Evolutionary conservation across 495 filamentous ascomycete genomes (phyloP).

Genomic region (Penicillium canescens): DNA sequence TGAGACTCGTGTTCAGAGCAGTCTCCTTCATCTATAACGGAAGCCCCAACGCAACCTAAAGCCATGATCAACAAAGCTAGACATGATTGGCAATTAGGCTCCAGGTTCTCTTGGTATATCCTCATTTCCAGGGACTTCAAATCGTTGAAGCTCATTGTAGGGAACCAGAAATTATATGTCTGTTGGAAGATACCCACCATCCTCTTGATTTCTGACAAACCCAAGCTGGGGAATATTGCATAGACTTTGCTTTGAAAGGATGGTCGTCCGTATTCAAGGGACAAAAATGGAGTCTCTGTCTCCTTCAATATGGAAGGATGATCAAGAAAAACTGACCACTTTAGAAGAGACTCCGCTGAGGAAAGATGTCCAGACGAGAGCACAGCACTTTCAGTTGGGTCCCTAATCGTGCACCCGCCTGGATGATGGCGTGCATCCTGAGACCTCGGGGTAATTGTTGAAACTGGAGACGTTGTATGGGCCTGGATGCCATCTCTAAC

Average conservation of each 20-base stretch:
- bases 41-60: slow-evolving; percentile 8
- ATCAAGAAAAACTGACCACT: slow-evolving; percentile 5
- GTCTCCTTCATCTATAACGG: not conserved
- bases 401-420: not conserved
- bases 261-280: slow-evolving; percentile 1
- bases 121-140: not conserved
- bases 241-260: slow-evolving; percentile 3
- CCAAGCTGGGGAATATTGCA: slow-evolving; percentile 3
- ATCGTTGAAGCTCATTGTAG: slow-evolving; percentile 7
- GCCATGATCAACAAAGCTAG: slow-evolving; percentile 8
- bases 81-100: slow-evolving; percentile 8
- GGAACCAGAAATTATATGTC: slow-evolving; percentile 11
- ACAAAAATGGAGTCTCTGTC: slow-evolving; percentile 1
- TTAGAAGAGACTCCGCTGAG: slow-evolving; percentile 9
- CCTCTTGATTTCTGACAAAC: slow-evolving; percentile 4
- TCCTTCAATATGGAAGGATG: slow-evolving; percentile 2
- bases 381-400: slow-evolving; percentile 9
- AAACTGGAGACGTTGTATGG: not conserved
- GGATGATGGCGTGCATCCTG: slow-evolving; percentile 2
- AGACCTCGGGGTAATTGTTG: not conserved
- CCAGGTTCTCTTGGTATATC: slow-evolving; percentile 3
- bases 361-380: slow-evolving; percentile 9
- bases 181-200: slow-evolving; percentile 5
- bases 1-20: not conserved
- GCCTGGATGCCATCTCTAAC: not conserved